These are phyloP conservation scores for Claviceps arundinis DNA, from an alignment of 2,329 filamentous ascomycete genomes.

Conservation along the genomic window DNA sequence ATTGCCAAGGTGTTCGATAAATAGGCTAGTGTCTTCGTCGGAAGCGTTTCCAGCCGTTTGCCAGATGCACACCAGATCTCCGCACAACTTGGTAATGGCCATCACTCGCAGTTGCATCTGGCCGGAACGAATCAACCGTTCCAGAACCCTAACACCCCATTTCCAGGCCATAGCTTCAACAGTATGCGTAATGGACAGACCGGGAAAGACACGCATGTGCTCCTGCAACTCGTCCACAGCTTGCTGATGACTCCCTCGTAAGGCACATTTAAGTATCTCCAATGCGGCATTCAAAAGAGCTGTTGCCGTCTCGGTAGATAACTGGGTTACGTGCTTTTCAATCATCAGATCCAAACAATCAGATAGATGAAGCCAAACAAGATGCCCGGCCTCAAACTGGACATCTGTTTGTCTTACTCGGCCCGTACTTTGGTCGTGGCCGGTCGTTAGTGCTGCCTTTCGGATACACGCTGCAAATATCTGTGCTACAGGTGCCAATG, in stretches of 20 bases:
- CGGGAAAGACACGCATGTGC: constrained; percentile 18
- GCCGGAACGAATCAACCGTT: constrained; percentile 63
- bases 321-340: constrained; percentile 41
- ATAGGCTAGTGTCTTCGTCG: constrained; percentile 25
- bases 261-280: constrained; percentile 28
- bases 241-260: constrained; percentile 24
- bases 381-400: constrained; percentile 26
- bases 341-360: constrained; percentile 31
- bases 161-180: constrained; percentile 41
- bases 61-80: constrained; percentile 55
- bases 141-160: constrained; percentile 58
- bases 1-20: constrained; percentile 54
- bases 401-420: constrained; percentile 14
- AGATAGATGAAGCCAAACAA: constrained; percentile 30
- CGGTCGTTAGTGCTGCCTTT: constrained; percentile 15
- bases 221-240: constrained; percentile 17
- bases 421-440: constrained; percentile 7
- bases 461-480: constrained; percentile 20
- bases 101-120: constrained; percentile 83
- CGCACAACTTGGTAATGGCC: constrained; percentile 62
- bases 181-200: constrained; percentile 24
- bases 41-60: constrained; percentile 36
- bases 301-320: constrained; percentile 32
- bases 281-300: constrained; percentile 27
- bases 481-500: constrained; percentile 24